Conservation (phyloP, 129 eudicot genomes). For the Heracleum sosnowskyi region DNA sequence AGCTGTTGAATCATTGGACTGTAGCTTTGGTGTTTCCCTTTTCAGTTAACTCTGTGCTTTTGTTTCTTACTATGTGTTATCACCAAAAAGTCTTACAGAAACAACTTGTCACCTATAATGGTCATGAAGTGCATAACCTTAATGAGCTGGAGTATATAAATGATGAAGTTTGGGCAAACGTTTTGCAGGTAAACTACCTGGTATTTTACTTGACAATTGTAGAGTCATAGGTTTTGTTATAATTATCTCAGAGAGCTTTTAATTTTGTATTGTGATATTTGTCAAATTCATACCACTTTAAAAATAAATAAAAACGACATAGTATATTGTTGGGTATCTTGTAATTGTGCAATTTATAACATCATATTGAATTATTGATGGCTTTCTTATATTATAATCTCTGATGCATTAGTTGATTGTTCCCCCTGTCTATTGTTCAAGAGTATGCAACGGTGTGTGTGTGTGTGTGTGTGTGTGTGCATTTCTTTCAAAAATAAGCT, state of each 20-base stretch:
- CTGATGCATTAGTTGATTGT: neutral
- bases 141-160: slow-evolving; percentile 81
- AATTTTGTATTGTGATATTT: neutral
- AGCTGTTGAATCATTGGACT: neutral
- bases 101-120: slow-evolving; percentile 55
- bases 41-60: neutral
- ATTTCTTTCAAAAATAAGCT: neutral
- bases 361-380: neutral
- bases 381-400: neutral
- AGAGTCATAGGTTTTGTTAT: neutral
- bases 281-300: too few species aligned
- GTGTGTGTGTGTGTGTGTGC: neutral
- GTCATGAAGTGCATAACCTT: slow-evolving; percentile 61
- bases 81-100: slow-evolving; percentile 41
- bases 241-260: neutral
- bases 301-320: neutral
- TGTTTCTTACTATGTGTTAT: neutral
- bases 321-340: neutral
- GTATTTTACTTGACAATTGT: neutral
- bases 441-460: neutral
- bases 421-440: neutral
- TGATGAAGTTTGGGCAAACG: slow-evolving; percentile 92
- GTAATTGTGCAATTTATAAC: neutral
- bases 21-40: neutral
- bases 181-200: slow-evolving; percentile 55